Conservation (phyloP, 352 stramenopile species). For the Nothophytophthora sp. region DNA sequence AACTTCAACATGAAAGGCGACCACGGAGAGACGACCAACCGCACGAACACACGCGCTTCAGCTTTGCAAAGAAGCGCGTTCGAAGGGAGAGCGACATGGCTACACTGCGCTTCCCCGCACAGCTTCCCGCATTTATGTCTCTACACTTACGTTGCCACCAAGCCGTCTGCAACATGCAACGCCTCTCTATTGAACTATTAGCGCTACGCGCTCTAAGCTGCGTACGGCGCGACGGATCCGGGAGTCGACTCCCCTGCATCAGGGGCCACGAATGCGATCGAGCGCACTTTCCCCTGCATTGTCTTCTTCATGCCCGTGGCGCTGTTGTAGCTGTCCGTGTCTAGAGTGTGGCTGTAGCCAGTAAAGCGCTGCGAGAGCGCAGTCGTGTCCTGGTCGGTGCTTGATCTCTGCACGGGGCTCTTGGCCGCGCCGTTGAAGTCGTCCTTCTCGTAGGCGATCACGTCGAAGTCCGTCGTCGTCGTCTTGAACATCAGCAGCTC, state of each 20-base stretch:
- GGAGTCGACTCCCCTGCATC: conserved; percentile 14
- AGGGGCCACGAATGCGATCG: conserved; percentile 18
- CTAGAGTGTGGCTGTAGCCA: conserved; percentile 29
- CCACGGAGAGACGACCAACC: too few relatives aligned
- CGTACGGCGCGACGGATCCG: conserved; percentile 22
- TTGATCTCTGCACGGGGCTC: background rate
- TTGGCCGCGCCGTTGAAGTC: conserved; percentile 23
- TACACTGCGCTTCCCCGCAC: too few relatives aligned
- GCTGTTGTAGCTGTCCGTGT: conserved; percentile 3
- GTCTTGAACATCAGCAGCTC: conserved; percentile 48
- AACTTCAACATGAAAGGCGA: too few relatives aligned
- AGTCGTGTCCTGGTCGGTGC: conserved; percentile 1
- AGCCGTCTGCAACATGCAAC: too few relatives aligned
- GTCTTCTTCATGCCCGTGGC: conserved; percentile 17
- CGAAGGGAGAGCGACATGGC: too few relatives aligned
- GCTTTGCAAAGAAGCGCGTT: too few relatives aligned
- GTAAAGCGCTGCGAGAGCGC: conserved; percentile 28
- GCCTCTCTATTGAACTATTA: background rate
- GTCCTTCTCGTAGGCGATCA: conserved; percentile 41
- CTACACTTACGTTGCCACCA: too few relatives aligned
- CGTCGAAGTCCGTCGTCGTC: conserved; percentile 33
- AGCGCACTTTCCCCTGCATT: conserved; percentile 27
- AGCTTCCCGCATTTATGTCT: too few relatives aligned
- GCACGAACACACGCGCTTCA: too few relatives aligned
- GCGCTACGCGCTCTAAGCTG: conserved; percentile 9